phyloP scores from a whole-genome alignment of 257 asterid genomes.

The Osmanthus fragrans region DNA sequence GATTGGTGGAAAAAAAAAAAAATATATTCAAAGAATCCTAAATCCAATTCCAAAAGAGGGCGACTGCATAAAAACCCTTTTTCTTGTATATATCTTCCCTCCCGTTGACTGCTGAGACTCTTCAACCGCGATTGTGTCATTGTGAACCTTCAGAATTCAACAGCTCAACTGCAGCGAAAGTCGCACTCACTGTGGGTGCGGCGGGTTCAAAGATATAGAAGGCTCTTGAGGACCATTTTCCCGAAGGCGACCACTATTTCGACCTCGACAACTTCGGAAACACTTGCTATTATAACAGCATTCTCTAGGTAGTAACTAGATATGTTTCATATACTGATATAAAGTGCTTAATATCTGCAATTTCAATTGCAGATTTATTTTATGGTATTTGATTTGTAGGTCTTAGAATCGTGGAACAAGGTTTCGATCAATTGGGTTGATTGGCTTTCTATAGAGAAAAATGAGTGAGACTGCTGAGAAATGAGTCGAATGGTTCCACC shows the following conservation, averaged over 20 bases:
- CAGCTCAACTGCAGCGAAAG: neutral
- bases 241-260: slow-evolving; percentile 72
- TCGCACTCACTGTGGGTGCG: slow-evolving; percentile 54
- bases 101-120: too few species aligned
- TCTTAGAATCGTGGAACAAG: neutral
- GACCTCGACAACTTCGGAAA: slow-evolving; percentile 77
- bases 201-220: slow-evolving; percentile 70
- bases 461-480: too few species aligned
- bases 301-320: slow-evolving; percentile 44
- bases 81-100: too few species aligned
- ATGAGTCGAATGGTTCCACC: too few species aligned
- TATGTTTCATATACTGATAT: neutral
- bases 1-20: too few species aligned
- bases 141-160: too few species aligned
- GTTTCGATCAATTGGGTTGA: neutral
- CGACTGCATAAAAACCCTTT: too few species aligned
- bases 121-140: too few species aligned
- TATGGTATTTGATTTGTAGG: slow-evolving; percentile 12
- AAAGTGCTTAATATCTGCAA: neutral
- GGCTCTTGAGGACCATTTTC: slow-evolving; percentile 70
- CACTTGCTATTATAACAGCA: slow-evolving; percentile 73
- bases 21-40: too few species aligned
- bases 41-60: too few species aligned
- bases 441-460: neutral
- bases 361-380: neutral